A percentile compares a stretch with the other conserved stretches of the same genome.
Evolutionary conservation across 1,139 yeast species (phyloP).

Genomic region (Hansenula sp.): DNA sequence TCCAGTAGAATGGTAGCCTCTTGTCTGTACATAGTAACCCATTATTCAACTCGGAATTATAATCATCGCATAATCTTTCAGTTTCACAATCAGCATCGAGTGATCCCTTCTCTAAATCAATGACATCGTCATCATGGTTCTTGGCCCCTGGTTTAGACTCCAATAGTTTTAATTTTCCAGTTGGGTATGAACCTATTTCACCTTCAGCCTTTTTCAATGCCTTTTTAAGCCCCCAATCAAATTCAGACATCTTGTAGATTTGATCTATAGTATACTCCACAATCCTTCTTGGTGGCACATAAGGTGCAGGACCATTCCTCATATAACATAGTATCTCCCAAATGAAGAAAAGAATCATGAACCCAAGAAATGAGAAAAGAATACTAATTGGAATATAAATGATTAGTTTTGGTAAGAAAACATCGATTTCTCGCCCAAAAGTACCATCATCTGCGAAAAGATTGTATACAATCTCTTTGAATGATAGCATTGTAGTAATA

Average conservation of each 20-base stretch:
- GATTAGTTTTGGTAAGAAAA: not conserved
- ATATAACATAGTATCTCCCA: not conserved
- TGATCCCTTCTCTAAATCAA: no score
- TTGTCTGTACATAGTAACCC: no score
- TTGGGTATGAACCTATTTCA: no score
- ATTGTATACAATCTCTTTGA: not conserved
- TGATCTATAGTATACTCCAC: not conserved
- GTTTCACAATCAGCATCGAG: no score
- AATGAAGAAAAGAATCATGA: not conserved
- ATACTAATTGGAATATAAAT: not conserved
- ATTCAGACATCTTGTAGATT: not conserved
- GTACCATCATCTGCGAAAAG: not conserved
- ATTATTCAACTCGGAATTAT: no score
- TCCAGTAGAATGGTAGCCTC: no score
- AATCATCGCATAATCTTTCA: no score
- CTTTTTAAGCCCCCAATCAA: not conserved
- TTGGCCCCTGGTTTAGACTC: no score
- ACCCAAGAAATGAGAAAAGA: not conserved
- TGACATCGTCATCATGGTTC: no score
- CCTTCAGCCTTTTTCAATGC: not conserved
- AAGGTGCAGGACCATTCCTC: not conserved
- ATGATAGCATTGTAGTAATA: not conserved
- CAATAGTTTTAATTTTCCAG: no score
- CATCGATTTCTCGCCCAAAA: not conserved
- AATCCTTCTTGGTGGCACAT: not conserved